Base-by-base conservation (phyloP, 2,329 filamentous ascomycete species). In the Hirsutella rhossiliensis region DNA sequence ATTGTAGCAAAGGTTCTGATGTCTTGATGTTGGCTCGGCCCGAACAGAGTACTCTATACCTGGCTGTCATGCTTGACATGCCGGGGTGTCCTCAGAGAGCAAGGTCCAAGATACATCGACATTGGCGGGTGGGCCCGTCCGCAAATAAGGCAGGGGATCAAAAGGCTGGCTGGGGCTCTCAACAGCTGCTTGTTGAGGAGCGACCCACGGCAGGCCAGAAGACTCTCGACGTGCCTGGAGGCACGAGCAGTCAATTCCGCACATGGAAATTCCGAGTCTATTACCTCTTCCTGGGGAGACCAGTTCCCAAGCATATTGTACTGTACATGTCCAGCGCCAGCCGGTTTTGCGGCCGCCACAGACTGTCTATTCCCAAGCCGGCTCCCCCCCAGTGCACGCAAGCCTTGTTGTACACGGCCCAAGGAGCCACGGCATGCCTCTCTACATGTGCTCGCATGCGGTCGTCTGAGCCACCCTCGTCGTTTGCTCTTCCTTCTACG, bases 401-500 rank as follows among this genome's bases (percentile, higher is more conserved):
- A 41, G 39, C 18, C 13, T 37, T 18, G 9, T 17, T 17, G 34
- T 37, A 11, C 34, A 37, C 34, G 15, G 18, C 18, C 18, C 34
- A 37, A 9, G n/a, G 34, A 17, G 34, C 34, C 11, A 11, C 9
- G 18, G 17, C 15, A 17, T 18, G 18, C 34, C 42, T 37, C 42
- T 37, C 20, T 39, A 17, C 29, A 27, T 27, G 23, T 36, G 38
- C 36, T 34, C 43, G 32, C 18, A 20, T 39, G 12, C 29, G 13
- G 5, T n/a, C 18, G 9, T 9, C 11, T 5, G 15, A 17, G 15
- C 18, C 3, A 11, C 17, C 9, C 15, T 37, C 2, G 34, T 37
- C 29, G 9, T 23, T 32, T 18, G 20, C 23, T 19, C 5, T 15
- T 12, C 13, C 42, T 54, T 65, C 85, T 87, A 97, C 71, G 95